Evolutionary conservation across 441 rosid genomes (phyloP).

Genomic region (Adansonia gregorii): DNA sequence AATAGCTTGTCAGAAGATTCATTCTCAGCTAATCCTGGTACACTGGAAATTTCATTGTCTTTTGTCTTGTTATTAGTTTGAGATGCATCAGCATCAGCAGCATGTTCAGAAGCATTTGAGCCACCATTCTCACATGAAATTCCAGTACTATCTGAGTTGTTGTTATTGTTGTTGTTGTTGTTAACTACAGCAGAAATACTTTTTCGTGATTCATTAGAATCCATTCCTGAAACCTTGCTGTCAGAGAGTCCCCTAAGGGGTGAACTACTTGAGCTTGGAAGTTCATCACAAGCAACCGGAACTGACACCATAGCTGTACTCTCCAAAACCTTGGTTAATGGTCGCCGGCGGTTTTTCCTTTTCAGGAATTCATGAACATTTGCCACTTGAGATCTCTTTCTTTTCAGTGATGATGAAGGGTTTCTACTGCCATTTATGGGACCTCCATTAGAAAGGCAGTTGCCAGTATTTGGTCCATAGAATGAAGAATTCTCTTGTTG

Average conservation of each 20-base stretch:
- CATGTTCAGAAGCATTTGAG: slow-evolving; percentile 52
- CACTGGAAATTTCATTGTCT: slow-evolving; percentile 56
- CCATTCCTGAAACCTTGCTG: slow-evolving; percentile 55
- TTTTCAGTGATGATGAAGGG: slow-evolving; percentile 54
- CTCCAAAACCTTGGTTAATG: slow-evolving; percentile 87
- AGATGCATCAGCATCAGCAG: slow-evolving; percentile 53
- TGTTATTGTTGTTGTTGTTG: slow-evolving; percentile 36
- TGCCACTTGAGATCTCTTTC: slow-evolving; percentile 74
- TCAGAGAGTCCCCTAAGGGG: slow-evolving; percentile 60
- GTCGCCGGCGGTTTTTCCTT: slow-evolving; percentile 80
- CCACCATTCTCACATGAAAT: slow-evolving; percentile 66
- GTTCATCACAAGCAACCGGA: slow-evolving; percentile 74
- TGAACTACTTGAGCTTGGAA: slow-evolving; percentile 55
- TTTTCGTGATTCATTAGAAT: slow-evolving; percentile 64
- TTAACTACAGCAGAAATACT: slow-evolving; percentile 46
- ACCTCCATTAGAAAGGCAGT: slow-evolving; percentile 54
- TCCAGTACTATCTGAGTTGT: slow-evolving; percentile 74
- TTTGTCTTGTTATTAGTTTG: slow-evolving; percentile 49
- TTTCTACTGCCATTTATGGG: slow-evolving; percentile 54
- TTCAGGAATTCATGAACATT: slow-evolving; percentile 62
- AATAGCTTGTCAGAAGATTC: slow-evolving; percentile 61
- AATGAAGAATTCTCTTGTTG: slow-evolving; percentile 45
- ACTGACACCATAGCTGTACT: slow-evolving; percentile 84
- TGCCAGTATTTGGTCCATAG: slow-evolving; percentile 47
- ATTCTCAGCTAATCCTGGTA: slow-evolving; percentile 52